Evolutionary conservation across 2,329 filamentous ascomycete genomes (phyloP), one percentile per base, ranked within the genome.

Genomic region (Penicillium freii): DNA sequence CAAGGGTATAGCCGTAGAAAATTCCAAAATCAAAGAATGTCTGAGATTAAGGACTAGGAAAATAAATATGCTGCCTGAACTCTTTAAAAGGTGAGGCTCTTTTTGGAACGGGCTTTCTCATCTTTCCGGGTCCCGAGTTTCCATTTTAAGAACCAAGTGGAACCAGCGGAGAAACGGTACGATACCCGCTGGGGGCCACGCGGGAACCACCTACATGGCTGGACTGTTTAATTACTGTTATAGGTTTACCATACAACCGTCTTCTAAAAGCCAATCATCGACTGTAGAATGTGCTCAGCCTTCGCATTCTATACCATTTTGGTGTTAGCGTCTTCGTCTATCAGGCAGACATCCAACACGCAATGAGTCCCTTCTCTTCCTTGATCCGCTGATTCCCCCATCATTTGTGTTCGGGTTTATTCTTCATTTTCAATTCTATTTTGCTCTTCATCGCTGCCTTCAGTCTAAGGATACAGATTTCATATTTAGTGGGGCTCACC

Each of bases 291-390:
- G 54, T 58, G 56, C 63, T 65, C 63, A 64, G 63, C 64, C 64
- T 59, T 65, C 58, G 43, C 57, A 42, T 36, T 29, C 55, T 50
- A 61, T 60, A 17, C 71, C 67, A 42, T 40, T 63, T 62, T 13
- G 27, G 59, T 62, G 9, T 51, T 69, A 69, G 70, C 43, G 57
- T 17, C 49, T 59, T 72, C 65, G 69, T 66, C 71, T 67, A 73
- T 73, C 69, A 75, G 73, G 73, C 73, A 75, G 73, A 74, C 71
- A 72, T 69, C 66, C 56, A 67, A 64, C 57, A 61, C 63, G 69
- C 58, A 63, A 54, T 59, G 49, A 60, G 62, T 62, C 52, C 15
- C 60, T 69, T 65, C 59, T 62, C 64, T 61, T 62, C 62, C 56
- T 58, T 59, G 54, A 55, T 57, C 49, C 42, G 53, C 60, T 57